phyloP scores from a whole-genome alignment of 192 early-diverging fungal species.

The Pilobolus umbonatus region DNA sequence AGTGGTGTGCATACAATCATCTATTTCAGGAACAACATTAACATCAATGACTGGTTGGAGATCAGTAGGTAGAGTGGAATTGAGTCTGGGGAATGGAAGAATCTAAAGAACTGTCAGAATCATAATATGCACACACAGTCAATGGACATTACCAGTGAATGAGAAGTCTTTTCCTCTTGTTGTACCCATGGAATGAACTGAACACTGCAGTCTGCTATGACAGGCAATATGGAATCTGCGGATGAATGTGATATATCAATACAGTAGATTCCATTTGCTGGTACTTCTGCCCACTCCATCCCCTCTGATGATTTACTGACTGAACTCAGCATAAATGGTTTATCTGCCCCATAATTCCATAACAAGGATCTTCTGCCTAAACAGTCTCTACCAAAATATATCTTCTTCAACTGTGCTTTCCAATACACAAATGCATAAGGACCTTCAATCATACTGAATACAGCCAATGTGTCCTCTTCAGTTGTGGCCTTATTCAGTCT shows the following conservation, averaged over 20 bases:
- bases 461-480: constrained; percentile 32
- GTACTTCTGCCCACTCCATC: constrained; percentile 63
- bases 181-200: background rate
- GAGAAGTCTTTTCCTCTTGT: background rate
- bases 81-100: constrained; percentile 45
- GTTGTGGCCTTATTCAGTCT: constrained; percentile 10
- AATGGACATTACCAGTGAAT: background rate
- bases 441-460: constrained; percentile 60
- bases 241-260: constrained; percentile 45
- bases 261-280: constrained; percentile 73
- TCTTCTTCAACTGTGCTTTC: constrained; percentile 11
- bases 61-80: constrained; percentile 27
- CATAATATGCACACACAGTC: no score
- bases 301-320: constrained; percentile 13
- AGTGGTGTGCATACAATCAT: constrained; percentile 33
- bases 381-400: constrained; percentile 87
- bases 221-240: background rate
- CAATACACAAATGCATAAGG: constrained; percentile 80
- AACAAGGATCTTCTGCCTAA: constrained; percentile 80
- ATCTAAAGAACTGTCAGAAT: constrained; percentile 12
- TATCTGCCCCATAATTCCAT: constrained; percentile 44
- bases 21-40: constrained; percentile 29
- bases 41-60: constrained; percentile 19
- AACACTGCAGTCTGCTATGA: no score
- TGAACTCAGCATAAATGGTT: constrained; percentile 44